These are phyloP conservation scores for Rhinocladiella similis DNA, from an alignment of 2,329 filamentous ascomycete genomes.

Conservation along the genomic window DNA sequence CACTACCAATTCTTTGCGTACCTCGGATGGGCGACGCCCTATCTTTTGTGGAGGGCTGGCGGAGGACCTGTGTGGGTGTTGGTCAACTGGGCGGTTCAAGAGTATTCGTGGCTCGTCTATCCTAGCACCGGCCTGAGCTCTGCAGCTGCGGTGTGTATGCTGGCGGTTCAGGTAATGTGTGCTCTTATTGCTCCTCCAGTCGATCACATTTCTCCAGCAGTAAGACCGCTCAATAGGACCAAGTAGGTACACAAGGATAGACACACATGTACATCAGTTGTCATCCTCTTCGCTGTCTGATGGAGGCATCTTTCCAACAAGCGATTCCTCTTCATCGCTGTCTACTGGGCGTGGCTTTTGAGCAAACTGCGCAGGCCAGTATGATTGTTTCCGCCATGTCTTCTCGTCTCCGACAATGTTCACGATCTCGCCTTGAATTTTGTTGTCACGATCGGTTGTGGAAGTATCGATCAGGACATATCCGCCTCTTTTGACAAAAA, in stretches of 20 bases:
- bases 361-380: conserved; percentile 83
- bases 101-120: conserved; percentile 93
- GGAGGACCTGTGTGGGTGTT: conserved; percentile 68
- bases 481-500: conserved; percentile 88
- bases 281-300: conserved; percentile 68
- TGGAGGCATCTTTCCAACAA: conserved; percentile 80
- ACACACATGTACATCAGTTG: conserved; percentile 2
- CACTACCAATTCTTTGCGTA: conserved; percentile 97
- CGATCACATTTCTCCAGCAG: conserved; percentile 17
- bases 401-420: conserved; percentile 93
- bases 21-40: conserved; percentile 85
- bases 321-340: conserved; percentile 74
- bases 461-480: conserved; percentile 80
- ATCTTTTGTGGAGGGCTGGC: conserved; percentile 77
- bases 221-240: conserved; percentile 5
- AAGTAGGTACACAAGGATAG: conserved; percentile 8
- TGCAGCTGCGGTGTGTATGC: conserved; percentile 65
- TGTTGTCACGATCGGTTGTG: conserved; percentile 68
- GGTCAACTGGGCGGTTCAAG: conserved; percentile 72
- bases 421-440: conserved; percentile 83
- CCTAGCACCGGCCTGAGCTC: conserved; percentile 73
- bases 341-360: conserved; percentile 62
- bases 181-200: conserved; percentile 23
- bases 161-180: conserved; percentile 63
- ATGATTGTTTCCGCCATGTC: conserved; percentile 82